These are phyloP conservation scores for Trichoderma sp. DNA, from an alignment of 2,329 filamentous ascomycete species.

Conservation along the genomic window DNA sequence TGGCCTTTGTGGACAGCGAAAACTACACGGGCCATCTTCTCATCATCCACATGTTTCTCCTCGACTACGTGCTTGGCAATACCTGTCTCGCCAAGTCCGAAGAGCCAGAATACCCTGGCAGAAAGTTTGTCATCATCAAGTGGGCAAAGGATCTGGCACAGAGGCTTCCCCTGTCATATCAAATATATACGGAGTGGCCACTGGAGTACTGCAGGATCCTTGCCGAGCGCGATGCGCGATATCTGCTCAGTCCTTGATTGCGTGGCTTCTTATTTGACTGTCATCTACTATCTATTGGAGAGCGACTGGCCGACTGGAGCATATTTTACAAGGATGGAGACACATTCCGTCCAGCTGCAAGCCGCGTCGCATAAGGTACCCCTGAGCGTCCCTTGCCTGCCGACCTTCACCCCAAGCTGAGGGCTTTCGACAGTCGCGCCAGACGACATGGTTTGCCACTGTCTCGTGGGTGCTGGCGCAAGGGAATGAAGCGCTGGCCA, in stretches of 20 bases:
- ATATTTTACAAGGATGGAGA: no score
- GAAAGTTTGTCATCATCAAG: conserved; percentile 35
- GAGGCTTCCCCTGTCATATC: conserved; percentile 31
- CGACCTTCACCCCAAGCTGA: no score
- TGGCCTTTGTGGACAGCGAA: conserved; percentile 36
- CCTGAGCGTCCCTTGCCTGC: no score
- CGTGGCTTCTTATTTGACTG: background rate
- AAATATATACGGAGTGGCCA: conserved; percentile 33
- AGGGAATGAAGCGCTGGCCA: no score
- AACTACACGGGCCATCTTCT: conserved; percentile 42
- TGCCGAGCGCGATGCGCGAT: conserved; percentile 33
- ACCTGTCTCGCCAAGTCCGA: conserved; percentile 32
- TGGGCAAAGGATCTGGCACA: conserved; percentile 34
- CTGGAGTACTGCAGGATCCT: conserved; percentile 34
- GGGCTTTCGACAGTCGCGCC: no score
- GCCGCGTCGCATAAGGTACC: no score
- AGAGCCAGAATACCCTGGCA: conserved; percentile 32
- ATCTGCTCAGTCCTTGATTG: conserved; percentile 36
- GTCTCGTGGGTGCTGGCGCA: no score
- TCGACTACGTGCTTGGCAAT: conserved; percentile 36
- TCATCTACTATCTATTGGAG: conserved; percentile 21
- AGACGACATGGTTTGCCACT: no score
- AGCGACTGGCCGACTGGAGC: background rate
- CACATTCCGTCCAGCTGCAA: no score
- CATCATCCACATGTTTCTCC: conserved; percentile 43